Percentiles rank a stretch among this genome's conserved stretches.
phyloP scores from a whole-genome alignment of 116 monocot genomes.

The Trichopus zeylanicus region DNA sequence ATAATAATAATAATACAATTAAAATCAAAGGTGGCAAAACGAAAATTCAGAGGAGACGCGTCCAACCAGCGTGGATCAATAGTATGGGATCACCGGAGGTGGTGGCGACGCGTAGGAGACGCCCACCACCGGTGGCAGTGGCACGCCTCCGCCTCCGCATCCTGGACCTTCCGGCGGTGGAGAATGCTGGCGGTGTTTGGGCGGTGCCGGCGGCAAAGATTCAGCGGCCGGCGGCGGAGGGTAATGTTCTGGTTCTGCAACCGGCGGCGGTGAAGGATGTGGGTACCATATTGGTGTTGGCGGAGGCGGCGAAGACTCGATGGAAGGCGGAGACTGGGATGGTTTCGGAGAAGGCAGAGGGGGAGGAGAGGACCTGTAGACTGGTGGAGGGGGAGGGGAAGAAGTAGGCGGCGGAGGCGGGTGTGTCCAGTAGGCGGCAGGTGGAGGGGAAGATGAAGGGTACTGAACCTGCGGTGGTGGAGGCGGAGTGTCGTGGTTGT shows the following conservation, averaged over 20 bases:
- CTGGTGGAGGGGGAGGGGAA: not conserved
- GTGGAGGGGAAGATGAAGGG: not conserved
- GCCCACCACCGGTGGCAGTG: conserved; percentile 36
- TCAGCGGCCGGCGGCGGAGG: not conserved
- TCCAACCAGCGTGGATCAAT: no score
- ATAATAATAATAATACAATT: no score
- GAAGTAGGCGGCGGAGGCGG: not conserved
- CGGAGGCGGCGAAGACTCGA: not conserved
- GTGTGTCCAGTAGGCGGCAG: not conserved
- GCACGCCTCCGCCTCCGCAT: conserved; percentile 3
- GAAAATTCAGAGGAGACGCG: no score
- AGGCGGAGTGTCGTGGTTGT: not conserved
- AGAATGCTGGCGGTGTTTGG: not conserved
- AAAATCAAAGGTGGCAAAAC: no score
- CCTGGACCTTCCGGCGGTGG: conserved; percentile 10
- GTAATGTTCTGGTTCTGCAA: not conserved
- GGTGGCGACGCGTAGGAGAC: conserved; percentile 45
- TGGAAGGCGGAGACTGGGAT: not conserved
- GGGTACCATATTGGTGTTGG: not conserved
- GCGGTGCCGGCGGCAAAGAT: conserved; percentile 8
- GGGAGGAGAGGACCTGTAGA: not conserved
- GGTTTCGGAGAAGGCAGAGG: not conserved
- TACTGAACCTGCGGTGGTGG: not conserved
- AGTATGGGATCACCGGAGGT: conserved; percentile 36
- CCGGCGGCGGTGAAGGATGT: not conserved